Base-by-base conservation (phyloP, 2,329 filamentous ascomycete genomes). In the Delphinella strobiligena region DNA sequence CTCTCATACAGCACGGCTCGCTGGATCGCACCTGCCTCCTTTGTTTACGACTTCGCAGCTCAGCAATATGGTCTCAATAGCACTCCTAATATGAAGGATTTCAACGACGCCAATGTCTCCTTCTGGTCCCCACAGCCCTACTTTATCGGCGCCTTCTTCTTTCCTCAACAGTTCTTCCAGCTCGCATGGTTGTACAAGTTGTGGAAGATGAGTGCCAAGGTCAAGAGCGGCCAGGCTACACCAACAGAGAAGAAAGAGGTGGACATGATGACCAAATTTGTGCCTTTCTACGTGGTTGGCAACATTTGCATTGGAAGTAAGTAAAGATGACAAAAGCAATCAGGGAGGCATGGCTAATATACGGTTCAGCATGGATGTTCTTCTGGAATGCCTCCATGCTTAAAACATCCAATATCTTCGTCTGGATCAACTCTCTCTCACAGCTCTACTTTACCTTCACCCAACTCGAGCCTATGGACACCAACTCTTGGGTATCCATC, bases 81-180 rank as follows among this genome's bases (percentile, higher is more conserved):
- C 27, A 61, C 53, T 0, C 73, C 73, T 0, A 75, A 69, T 45
- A 77, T 77, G 74, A 68, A 74, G 47, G 67, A 75, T 36, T 61
- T 76, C 22, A 72, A 77, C 51, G 67, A 76, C 48, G 56, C 56
- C 22, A 74, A 78, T 50, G 57, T 75, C 4, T 73, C 71, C 1
- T 76, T 75, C 51, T 77, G 71, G 60, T 69, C 63, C 1, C 73
- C 73, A 0, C 68, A 75, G 42, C 72, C 73, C 1, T 72, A 63
- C 49, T 74, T 75, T 55, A 75, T 78, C 44, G 73, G 60, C 0
- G 69, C 59, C 12, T 77, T 78, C 60, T 78, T 78, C 61, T 73
- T 74, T 52, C 71, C 71, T 0, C 72, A 78, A 51, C 72, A 77
- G 51, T 50, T 76, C 3, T 67, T 75, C 51, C 72, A 77, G 53